Base-by-base conservation (phyloP, 1,284 basidiomycete genomes). In the Mycosarcoma maydis region DNA sequence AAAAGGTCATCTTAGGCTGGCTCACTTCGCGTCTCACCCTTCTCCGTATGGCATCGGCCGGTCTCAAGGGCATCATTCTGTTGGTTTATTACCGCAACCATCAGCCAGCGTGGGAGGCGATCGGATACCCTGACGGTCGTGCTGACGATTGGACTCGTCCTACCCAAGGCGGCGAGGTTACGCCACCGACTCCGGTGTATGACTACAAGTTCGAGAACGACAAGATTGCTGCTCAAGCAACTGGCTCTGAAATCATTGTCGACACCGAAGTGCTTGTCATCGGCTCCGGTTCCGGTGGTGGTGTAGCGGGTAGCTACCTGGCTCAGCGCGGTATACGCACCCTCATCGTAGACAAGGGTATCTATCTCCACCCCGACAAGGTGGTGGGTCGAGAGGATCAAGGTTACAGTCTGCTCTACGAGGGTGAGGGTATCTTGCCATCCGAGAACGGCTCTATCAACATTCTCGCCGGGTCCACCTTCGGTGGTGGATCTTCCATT, bases 401-500 rank as follows among this genome's bases (percentile, higher is more conserved):
- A 32, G 82, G 81, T 4, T 82, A 83, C 48, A 49, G 71, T 22
- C 42, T 77, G 13, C 72, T 85, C 47, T 84, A 83, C 71, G 83
- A 85, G 56, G 65, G 66, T 4, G 77, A 78, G 14, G 84, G 83
- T 0, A 70, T 84, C 26, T 52, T 84, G 37, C 79, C 81, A 11
- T 81, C 77, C 20, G 83, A 84, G 40, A 77, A 82, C 39, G 80
- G 83, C 4, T 75, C 77, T 22, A 68, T 84, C 52, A 82, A 77
- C 41, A 51, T 85, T 20, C 70, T 85, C 4, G 82, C 83, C 4
- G 84, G 82, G 0, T 76, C 77, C 14, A 82, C 80, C 16, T 84
- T 84, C 23, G 85, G 85, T 6, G 85, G 85, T 5, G 85, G 85
- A 13, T 83, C 82, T 1, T 78, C 82, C 19, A 81, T 85, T 75